Conservation (phyloP, 176 grass and related monocot genomes). For the Themeda triandra region DNA sequence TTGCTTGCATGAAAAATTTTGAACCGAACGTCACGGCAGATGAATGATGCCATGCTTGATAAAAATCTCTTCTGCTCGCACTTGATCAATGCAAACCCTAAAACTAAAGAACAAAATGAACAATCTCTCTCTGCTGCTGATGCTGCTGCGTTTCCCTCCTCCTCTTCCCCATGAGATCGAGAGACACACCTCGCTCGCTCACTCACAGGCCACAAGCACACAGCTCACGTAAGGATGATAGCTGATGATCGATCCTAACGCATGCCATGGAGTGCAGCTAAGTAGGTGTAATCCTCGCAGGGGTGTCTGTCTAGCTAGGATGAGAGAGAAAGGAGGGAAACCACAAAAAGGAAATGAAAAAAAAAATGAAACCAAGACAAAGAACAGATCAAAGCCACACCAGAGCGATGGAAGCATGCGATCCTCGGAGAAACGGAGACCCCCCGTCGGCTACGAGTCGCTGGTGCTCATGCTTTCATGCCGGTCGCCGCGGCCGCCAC, state of each 20-base stretch:
- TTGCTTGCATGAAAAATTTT: neutral
- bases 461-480: constrained; percentile 93
- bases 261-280: constrained; percentile 37
- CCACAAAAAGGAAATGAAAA: constrained; percentile 17
- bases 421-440: neutral
- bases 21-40: constrained; percentile 20
- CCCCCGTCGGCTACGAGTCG: constrained; percentile 57
- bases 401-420: constrained; percentile 53
- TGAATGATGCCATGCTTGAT: constrained; percentile 24
- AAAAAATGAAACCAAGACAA: constrained; percentile 44
- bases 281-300: constrained; percentile 31
- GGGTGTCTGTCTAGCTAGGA: neutral
- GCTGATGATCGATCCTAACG: constrained; percentile 4
- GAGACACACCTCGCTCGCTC: constrained; percentile 19
- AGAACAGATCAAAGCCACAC: constrained; percentile 67
- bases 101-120: constrained; percentile 57
- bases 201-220: constrained; percentile 26
- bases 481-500: constrained; percentile 45
- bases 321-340: constrained; percentile 19
- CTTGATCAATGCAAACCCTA: constrained; percentile 63
- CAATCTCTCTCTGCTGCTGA: constrained; percentile 35
- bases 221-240: constrained; percentile 26
- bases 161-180: constrained; percentile 21
- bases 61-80: constrained; percentile 47
- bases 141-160: constrained; percentile 27